Conservation (phyloP, 805 yeast species). For the Kazachstania martiniae region DNA sequence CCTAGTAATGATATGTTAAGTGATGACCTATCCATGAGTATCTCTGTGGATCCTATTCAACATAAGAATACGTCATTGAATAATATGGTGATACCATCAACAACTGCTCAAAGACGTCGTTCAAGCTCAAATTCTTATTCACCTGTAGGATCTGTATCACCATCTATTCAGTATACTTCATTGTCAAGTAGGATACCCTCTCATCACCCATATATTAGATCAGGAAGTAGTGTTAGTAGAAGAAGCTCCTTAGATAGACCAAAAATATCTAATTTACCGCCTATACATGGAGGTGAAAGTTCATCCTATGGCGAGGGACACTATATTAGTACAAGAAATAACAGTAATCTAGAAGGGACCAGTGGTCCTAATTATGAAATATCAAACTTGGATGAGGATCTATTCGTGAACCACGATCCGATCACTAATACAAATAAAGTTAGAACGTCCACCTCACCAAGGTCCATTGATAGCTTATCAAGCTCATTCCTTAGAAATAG, state of each 20-base stretch:
- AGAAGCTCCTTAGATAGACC: constrained; percentile 9
- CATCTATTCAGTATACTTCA: constrained; percentile 19
- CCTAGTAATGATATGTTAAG: constrained; percentile 43
- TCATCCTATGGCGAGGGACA: too few relatives aligned
- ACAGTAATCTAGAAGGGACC: background rate
- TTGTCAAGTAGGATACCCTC: constrained; percentile 23
- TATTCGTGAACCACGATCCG: constrained; percentile 9
- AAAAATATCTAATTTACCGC: constrained; percentile 1
- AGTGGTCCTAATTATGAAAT: background rate
- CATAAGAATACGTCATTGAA: background rate
- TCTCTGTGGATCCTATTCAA: constrained; percentile 19
- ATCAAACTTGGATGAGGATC: constrained; percentile 11
- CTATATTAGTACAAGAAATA: constrained; percentile 1
- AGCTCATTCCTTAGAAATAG: constrained; percentile 17
- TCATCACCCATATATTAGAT: too few relatives aligned
- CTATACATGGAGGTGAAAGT: constrained; percentile 5
- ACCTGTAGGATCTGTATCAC: constrained; percentile 25
- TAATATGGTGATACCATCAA: background rate
- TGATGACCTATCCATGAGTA: constrained; percentile 44
- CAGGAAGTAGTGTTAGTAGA: constrained; percentile 4
- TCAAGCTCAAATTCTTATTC: constrained; percentile 25
- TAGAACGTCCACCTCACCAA: constrained; percentile 15
- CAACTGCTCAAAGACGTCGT: constrained; percentile 5
- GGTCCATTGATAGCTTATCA: constrained; percentile 21
- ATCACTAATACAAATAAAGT: constrained; percentile 1